These are phyloP conservation scores for Serpula lacrymans DNA, from an alignment of 768 basidiomycete species.

Conservation along the genomic window DNA sequence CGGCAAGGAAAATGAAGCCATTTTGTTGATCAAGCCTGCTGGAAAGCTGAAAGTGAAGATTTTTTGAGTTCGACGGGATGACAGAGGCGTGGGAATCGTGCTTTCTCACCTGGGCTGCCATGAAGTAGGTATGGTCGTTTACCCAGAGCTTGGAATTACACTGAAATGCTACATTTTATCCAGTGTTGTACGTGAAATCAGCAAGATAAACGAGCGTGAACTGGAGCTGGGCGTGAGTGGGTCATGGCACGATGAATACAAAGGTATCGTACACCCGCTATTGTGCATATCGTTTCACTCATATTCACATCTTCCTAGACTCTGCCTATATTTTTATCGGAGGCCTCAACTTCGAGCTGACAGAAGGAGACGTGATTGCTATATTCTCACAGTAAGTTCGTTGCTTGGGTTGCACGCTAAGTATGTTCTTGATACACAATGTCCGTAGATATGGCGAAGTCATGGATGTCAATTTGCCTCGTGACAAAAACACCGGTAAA, in stretches of 20 bases:
- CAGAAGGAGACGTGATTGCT: conserved; percentile 96
- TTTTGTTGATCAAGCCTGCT: conserved; percentile 23
- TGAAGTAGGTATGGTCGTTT: conserved; percentile 59
- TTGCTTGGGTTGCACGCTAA: conserved; percentile 3
- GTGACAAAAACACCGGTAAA: conserved; percentile 92
- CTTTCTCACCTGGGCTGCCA: conserved; percentile 28
- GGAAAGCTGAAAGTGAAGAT: conserved; percentile 14
- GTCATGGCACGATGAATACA: conserved; percentile 98
- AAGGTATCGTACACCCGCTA: conserved; percentile 43
- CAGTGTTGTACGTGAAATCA: conserved; percentile 92
- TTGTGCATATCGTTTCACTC: neutral
- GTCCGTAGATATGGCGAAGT: conserved; percentile 89
- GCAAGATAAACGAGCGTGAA: conserved; percentile 88
- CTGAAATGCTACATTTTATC: conserved; percentile 9
- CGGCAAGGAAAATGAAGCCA: conserved; percentile 84
- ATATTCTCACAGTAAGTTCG: conserved; percentile 92
- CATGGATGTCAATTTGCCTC: conserved; percentile 90
- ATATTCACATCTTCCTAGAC: conserved; percentile 40
- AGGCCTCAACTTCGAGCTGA: conserved; percentile 82
- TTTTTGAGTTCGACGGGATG: conserved; percentile 9
- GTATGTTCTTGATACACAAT: conserved; percentile 3
- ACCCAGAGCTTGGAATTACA: neutral
- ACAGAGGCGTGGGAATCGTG: conserved; percentile 15
- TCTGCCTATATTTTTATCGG: conserved; percentile 95
- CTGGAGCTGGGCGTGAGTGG: conserved; percentile 70